phyloP scores from a whole-genome alignment of 2,329 filamentous ascomycete genomes.

The Diaporthe citriasiana region DNA sequence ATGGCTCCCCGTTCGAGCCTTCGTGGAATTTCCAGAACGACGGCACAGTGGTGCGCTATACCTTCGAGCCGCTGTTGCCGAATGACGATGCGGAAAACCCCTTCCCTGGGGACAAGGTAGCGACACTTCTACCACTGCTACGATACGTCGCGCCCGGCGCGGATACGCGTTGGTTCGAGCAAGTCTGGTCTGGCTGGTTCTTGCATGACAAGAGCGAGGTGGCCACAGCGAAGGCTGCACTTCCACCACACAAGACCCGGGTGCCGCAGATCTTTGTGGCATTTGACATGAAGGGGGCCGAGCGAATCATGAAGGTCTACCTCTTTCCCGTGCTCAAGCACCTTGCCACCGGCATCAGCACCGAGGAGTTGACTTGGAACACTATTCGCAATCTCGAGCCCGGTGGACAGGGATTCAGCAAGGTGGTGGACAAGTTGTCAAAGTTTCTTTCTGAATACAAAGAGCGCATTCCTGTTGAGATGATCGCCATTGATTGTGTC shows the following conservation, averaged over 20 bases:
- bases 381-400: constrained; percentile 32
- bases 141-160: constrained; percentile 52
- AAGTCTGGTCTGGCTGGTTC: constrained; percentile 36
- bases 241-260: constrained; percentile 62
- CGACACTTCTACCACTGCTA: constrained; percentile 57
- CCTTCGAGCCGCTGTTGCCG: constrained; percentile 35
- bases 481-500: constrained; percentile 40
- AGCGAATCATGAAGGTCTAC: constrained; percentile 41
- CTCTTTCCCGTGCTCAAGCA: constrained; percentile 38
- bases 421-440: constrained; percentile 22
- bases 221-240: background rate
- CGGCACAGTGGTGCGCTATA: constrained; percentile 30
- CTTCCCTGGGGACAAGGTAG: constrained; percentile 26
- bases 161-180: constrained; percentile 49
- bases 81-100: constrained; percentile 34
- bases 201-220: constrained; percentile 25
- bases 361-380: constrained; percentile 30
- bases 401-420: constrained; percentile 20
- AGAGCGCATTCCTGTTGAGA: constrained; percentile 29
- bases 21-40: constrained; percentile 40
- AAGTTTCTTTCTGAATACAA: constrained; percentile 28
- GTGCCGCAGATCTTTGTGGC: constrained; percentile 52
- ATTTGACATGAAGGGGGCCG: constrained; percentile 33
- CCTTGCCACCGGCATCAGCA: constrained; percentile 34
- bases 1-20: constrained; percentile 41